These are phyloP conservation scores for Daldinia eschscholtzii DNA, from an alignment of 2,329 filamentous ascomycete genomes.

Conservation along the genomic window DNA sequence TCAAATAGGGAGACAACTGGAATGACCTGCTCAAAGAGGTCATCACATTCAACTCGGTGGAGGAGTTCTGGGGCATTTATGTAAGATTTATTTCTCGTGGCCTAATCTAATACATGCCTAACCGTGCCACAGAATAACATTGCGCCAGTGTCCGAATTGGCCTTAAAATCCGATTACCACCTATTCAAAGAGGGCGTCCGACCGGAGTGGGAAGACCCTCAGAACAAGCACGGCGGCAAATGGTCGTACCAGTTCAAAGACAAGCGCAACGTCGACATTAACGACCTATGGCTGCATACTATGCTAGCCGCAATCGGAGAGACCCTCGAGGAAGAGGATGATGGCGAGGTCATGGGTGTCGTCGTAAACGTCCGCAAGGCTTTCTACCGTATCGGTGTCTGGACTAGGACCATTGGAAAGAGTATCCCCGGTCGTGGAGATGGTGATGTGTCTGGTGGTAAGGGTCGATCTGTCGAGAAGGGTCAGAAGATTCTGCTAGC, in stretches of 20 bases:
- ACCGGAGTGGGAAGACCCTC: constrained; percentile 97
- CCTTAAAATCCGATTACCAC: constrained; percentile 98
- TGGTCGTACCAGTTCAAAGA: constrained; percentile 99
- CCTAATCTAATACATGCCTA: constrained; percentile 22
- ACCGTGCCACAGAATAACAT: constrained; percentile 88
- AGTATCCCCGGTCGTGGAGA: constrained; percentile 81
- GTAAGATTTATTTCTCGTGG: constrained; percentile 67
- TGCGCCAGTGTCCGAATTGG: constrained; percentile 92
- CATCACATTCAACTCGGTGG: constrained; percentile 97
- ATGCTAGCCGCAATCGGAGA: constrained; percentile 98
- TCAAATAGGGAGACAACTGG: constrained; percentile 90
- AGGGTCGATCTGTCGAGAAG: constrained; percentile 83
- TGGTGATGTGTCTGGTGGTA: constrained; percentile 78
- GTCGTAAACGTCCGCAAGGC: constrained; percentile 99
- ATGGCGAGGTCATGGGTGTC: constrained; percentile 98
- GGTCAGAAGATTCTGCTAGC: constrained; percentile 84
- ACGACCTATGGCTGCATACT: constrained; percentile 95
- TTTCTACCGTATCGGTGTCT: constrained; percentile 97
- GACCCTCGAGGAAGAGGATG: constrained; percentile 93
- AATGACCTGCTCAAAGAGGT: constrained; percentile 98
- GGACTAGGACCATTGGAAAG: constrained; percentile 95
- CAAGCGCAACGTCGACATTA: constrained; percentile 90
- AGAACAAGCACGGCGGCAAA: constrained; percentile 99
- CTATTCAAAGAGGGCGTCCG: constrained; percentile 98
- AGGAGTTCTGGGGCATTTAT: constrained; percentile 99